Evolutionary conservation across 805 yeast genomes (phyloP).

Genomic region (Saccharomycopsis sp.): DNA sequence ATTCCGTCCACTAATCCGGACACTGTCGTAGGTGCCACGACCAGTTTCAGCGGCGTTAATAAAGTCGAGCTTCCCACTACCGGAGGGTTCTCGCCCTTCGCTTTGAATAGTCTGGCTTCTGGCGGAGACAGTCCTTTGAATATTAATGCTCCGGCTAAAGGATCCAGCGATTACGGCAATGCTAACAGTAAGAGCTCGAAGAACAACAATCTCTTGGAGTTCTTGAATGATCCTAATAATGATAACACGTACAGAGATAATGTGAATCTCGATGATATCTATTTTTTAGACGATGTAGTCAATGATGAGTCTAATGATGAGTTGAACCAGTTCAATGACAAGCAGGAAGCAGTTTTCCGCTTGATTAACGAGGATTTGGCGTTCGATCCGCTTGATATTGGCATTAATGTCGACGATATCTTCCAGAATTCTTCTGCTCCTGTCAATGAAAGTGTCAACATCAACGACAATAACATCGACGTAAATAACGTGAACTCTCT

Average conservation of each 20-base stretch:
- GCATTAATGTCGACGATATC: not conserved
- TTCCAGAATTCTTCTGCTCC: not conserved
- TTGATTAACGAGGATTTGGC: slow-evolving; percentile 51
- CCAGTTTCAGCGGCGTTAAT: not conserved
- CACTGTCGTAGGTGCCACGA: not conserved
- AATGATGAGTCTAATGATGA: slow-evolving; percentile 20
- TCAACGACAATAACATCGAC: not conserved
- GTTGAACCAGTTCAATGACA: not conserved
- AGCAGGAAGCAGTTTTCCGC: slow-evolving; percentile 7
- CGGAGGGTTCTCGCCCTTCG: slow-evolving; percentile 4
- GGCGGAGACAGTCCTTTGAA: slow-evolving; percentile 9
- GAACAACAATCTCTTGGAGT: not conserved
- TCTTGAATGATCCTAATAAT: slow-evolving; percentile 18
- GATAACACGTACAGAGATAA: slow-evolving; percentile 7
- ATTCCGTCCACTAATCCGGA: no score
- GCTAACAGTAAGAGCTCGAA: not conserved
- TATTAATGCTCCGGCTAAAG: slow-evolving; percentile 5
- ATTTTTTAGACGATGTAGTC: slow-evolving; percentile 20
- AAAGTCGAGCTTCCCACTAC: not conserved
- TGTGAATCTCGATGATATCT: slow-evolving; percentile 7
- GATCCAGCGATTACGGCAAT: slow-evolving; percentile 1
- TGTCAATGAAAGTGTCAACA: not conserved
- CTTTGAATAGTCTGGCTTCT: slow-evolving; percentile 14
- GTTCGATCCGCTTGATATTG: slow-evolving; percentile 44
- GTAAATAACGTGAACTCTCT: not conserved